Conservation (phyloP, 1,284 basidiomycete species). For the Melampsora larici-populina region DNA sequence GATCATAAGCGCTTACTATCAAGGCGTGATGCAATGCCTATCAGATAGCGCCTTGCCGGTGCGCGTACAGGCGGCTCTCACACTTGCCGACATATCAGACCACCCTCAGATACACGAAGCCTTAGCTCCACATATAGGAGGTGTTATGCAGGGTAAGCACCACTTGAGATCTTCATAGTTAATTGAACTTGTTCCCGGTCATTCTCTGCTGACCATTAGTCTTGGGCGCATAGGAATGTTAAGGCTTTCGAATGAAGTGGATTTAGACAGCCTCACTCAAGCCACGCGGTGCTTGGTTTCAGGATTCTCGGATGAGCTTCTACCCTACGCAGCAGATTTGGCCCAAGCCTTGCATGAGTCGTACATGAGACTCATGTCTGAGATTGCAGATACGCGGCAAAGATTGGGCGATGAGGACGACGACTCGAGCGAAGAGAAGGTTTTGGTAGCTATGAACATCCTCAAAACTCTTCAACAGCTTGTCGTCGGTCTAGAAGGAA, state of each 20-base stretch:
- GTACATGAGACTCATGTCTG: conserved; percentile 71
- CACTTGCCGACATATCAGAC: conserved; percentile 73
- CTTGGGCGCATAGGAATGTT: conserved; percentile 63
- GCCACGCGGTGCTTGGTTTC: conserved; percentile 83
- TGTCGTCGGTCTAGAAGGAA: conserved; percentile 67
- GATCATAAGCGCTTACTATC: conserved; percentile 31
- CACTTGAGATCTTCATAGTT: background rate
- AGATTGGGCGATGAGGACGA: conserved; percentile 45
- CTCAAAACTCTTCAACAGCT: conserved; percentile 57
- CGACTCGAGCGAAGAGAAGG: conserved; percentile 72
- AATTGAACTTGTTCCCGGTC: background rate
- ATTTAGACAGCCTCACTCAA: conserved; percentile 75
- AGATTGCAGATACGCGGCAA: conserved; percentile 60
- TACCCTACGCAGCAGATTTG: conserved; percentile 80
- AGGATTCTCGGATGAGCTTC: conserved; percentile 74
- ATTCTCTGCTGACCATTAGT: background rate
- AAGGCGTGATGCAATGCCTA: conserved; percentile 56
- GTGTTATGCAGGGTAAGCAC: conserved; percentile 75
- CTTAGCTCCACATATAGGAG: conserved; percentile 74
- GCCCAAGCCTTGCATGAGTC: conserved; percentile 73
- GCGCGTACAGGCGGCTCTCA: conserved; percentile 74
- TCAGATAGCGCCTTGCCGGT: conserved; percentile 78
- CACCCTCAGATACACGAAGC: conserved; percentile 68
- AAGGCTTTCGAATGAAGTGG: conserved; percentile 82
- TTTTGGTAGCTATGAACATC: conserved; percentile 77